A percentile compares a stretch with the other conserved stretches of the same genome.
These are phyloP conservation scores for Eucalyptus coolabah DNA, from an alignment of 345 rosid genomes.

Conservation along the genomic window DNA sequence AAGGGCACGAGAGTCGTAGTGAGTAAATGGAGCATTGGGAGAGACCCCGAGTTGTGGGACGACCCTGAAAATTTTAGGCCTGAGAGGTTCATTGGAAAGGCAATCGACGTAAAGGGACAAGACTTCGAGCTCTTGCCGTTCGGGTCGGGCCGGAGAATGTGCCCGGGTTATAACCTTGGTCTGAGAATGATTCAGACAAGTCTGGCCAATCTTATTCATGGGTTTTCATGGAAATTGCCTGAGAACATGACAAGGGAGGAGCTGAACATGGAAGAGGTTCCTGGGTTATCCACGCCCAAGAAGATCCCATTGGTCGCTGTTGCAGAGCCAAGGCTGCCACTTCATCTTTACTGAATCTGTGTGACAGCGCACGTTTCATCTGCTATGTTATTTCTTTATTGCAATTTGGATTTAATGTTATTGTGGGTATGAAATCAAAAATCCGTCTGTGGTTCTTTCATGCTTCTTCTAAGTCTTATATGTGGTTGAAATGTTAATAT, in stretches of 20 bases:
- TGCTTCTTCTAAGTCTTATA: background rate
- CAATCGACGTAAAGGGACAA: constrained; percentile 10
- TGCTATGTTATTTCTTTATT: too few relatives aligned
- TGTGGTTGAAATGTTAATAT: background rate
- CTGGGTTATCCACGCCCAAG: background rate
- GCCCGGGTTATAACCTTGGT: constrained; percentile 10
- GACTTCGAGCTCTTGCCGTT: constrained; percentile 34
- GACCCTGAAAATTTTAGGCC: constrained; percentile 2
- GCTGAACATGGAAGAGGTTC: background rate
- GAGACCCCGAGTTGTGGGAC: constrained; percentile 6
- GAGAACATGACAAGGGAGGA: background rate
- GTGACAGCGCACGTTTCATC: background rate
- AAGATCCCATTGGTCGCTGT: background rate
- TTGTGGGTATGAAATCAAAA: background rate
- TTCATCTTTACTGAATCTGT: background rate
- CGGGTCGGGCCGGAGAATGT: constrained; percentile 20
- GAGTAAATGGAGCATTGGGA: constrained; percentile 1
- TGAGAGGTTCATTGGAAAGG: constrained; percentile 4
- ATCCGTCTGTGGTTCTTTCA: background rate
- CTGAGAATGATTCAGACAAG: background rate
- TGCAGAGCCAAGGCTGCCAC: background rate
- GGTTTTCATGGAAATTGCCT: background rate
- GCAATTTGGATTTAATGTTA: background rate
- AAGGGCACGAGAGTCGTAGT: background rate
- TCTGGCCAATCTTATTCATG: constrained; percentile 1